These are phyloP conservation scores for Moringa oleifera DNA, from an alignment of 345 rosid genomes.

Conservation along the genomic window DNA sequence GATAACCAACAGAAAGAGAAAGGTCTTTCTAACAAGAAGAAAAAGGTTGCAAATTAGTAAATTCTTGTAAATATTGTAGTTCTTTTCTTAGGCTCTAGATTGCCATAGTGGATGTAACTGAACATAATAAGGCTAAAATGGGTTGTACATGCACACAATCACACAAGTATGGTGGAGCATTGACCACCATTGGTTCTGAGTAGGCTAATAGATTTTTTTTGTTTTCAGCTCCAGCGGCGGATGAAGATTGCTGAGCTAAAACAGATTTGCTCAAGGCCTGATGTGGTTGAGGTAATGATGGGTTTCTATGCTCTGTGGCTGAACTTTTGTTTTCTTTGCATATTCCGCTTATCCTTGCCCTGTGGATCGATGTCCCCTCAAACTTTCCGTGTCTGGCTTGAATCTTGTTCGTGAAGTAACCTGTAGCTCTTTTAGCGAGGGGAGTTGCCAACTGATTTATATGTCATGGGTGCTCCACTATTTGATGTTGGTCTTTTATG, in stretches of 20 bases:
- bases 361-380: too few species aligned
- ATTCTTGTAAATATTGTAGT: not conserved
- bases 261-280: conserved; percentile 92
- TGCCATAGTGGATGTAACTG: not conserved
- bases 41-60: conserved; percentile 37
- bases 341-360: too few species aligned
- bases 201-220: too few species aligned
- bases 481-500: too few species aligned
- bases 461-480: too few species aligned
- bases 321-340: not conserved
- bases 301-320: not conserved
- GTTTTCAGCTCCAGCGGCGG: conserved; percentile 71
- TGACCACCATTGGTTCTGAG: not conserved
- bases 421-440: too few species aligned
- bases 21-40: conserved; percentile 80
- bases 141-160: too few species aligned
- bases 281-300: conserved; percentile 88
- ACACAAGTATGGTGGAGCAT: not conserved
- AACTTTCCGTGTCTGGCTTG: too few species aligned
- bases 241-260: conserved; percentile 95
- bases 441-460: too few species aligned
- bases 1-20: conserved; percentile 69
- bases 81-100: not conserved
- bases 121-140: not conserved
- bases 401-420: too few species aligned